These are phyloP conservation scores for Wickerhamomyces queroliae DNA, from an alignment of 805 yeast species.

Conservation along the genomic window DNA sequence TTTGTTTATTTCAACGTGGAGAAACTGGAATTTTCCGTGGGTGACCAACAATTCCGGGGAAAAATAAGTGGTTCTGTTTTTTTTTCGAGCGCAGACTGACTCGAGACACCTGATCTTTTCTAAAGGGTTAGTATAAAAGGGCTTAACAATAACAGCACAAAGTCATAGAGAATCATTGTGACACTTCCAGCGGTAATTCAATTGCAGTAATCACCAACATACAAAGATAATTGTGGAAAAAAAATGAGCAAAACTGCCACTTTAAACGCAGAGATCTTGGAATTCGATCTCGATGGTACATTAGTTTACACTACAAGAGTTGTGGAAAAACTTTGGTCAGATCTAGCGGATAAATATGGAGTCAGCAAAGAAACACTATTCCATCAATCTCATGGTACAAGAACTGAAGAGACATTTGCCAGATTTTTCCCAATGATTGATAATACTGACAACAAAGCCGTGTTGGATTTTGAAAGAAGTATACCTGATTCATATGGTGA, in stretches of 20 bases:
- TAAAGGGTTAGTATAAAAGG: too few species aligned
- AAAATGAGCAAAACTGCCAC: slow-evolving; percentile 11
- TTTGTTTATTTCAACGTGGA: too few species aligned
- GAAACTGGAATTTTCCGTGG: too few species aligned
- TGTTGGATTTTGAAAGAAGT: slow-evolving; percentile 50
- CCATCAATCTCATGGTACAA: slow-evolving; percentile 57
- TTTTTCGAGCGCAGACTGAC: too few species aligned
- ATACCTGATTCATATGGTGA: slow-evolving; percentile 71
- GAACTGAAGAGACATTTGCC: slow-evolving; percentile 74
- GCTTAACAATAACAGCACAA: too few species aligned
- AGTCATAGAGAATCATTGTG: too few species aligned
- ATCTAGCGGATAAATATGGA: slow-evolving; percentile 62
- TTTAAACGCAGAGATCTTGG: slow-evolving; percentile 22
- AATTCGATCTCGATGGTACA: slow-evolving; percentile 87
- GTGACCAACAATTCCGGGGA: too few species aligned
- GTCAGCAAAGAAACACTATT: slow-evolving; percentile 46
- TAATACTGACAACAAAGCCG: slow-evolving; percentile 54
- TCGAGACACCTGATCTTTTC: too few species aligned
- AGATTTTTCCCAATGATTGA: slow-evolving; percentile 75
- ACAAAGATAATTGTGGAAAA: background rate
- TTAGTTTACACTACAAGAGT: slow-evolving; percentile 79
- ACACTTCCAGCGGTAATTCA: background rate
- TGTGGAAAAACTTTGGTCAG: slow-evolving; percentile 78
- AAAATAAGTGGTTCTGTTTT: too few species aligned
- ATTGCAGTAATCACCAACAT: background rate